Evolutionary conservation across 805 yeast species (phyloP).

Genomic region (Ogataea thermomethanolica): DNA sequence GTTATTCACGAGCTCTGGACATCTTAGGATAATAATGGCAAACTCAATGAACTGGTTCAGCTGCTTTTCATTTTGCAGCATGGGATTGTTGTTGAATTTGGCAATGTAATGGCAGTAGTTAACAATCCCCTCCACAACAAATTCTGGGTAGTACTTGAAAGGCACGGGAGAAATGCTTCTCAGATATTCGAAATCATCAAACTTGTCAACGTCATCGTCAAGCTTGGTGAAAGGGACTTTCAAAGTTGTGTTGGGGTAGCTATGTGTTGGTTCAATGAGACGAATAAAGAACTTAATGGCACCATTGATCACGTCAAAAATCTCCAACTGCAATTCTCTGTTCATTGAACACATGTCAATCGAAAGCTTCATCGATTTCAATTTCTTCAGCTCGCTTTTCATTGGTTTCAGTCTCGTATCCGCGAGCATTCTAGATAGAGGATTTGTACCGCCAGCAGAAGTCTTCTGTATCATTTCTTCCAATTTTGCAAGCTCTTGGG

Average conservation of each 20-base stretch:
- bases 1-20: slow-evolving; percentile 81
- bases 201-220: slow-evolving; percentile 60
- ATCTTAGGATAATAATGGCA: slow-evolving; percentile 69
- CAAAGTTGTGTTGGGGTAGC: slow-evolving; percentile 52
- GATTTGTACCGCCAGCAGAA: slow-evolving; percentile 20
- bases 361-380: slow-evolving; percentile 49
- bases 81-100: slow-evolving; percentile 52
- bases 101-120: slow-evolving; percentile 64
- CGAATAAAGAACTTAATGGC: slow-evolving; percentile 67
- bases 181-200: slow-evolving; percentile 71
- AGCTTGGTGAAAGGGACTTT: slow-evolving; percentile 55
- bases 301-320: slow-evolving; percentile 77
- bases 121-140: slow-evolving; percentile 74
- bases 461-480: slow-evolving; percentile 35
- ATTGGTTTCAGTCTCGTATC: slow-evolving; percentile 29
- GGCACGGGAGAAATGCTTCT: slow-evolving; percentile 66
- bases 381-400: slow-evolving; percentile 34
- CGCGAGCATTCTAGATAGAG: slow-evolving; percentile 28
- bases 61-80: slow-evolving; percentile 50
- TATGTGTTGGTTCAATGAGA: slow-evolving; percentile 68
- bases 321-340: slow-evolving; percentile 54
- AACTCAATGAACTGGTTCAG: slow-evolving; percentile 63
- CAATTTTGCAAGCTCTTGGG: slow-evolving; percentile 52
- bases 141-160: slow-evolving; percentile 84
- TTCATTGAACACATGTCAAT: slow-evolving; percentile 61